A percentile compares a stretch with the other conserved stretches of the same genome.
phyloP scores from a whole-genome alignment of 176 grass and related monocot genomes.

The Coix lacrymajobi region DNA sequence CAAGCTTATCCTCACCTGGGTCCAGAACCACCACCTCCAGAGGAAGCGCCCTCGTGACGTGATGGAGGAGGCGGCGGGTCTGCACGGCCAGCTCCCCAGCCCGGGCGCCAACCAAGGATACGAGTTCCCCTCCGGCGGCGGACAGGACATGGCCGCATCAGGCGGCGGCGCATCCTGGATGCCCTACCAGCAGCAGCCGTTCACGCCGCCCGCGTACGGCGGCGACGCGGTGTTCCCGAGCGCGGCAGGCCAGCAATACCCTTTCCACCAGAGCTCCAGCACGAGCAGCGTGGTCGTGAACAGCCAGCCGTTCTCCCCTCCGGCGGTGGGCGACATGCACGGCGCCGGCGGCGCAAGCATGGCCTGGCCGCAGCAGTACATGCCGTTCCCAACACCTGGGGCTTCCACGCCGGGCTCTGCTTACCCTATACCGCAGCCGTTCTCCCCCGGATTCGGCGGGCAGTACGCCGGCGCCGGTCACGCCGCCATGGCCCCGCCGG shows the following conservation, averaged over 20 bases:
- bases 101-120: constrained; percentile 12
- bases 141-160: background rate
- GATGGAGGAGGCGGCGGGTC: constrained; percentile 14
- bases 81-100: constrained; percentile 16
- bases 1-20: constrained; percentile 92
- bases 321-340: constrained; percentile 53
- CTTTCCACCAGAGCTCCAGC: constrained; percentile 50
- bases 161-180: constrained; percentile 32
- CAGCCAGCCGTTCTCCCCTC: constrained; percentile 60
- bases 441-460: constrained; percentile 29
- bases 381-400: constrained; percentile 15
- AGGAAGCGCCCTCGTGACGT: constrained; percentile 41
- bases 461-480: constrained; percentile 13
- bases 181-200: constrained; percentile 45
- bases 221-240: constrained; percentile 38
- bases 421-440: constrained; percentile 37
- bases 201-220: constrained; percentile 27
- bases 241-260: constrained; percentile 16
- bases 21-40: constrained; percentile 82
- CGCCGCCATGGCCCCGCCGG: background rate
- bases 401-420: constrained; percentile 11
- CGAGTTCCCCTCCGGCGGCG: constrained; percentile 22
- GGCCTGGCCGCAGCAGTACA: constrained; percentile 53
- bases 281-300: constrained; percentile 51
- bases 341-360: constrained; percentile 14